A percentile compares a stretch with the other conserved stretches of the same genome.
Conservation (phyloP, 768 basidiomycete genomes). For the Suillus occidentalis region DNA sequence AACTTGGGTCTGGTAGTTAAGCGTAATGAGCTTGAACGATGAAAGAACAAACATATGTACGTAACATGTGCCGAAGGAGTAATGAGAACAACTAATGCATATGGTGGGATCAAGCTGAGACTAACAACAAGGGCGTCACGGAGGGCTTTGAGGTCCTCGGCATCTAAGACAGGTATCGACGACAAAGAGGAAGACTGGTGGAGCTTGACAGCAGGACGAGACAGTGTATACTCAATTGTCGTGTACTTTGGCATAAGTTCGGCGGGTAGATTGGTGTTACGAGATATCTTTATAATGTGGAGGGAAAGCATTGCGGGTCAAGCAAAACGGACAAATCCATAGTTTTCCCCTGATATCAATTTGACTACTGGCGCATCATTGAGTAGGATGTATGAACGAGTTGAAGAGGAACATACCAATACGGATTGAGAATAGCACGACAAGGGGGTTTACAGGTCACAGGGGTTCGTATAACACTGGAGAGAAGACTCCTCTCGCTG, state of each 20-base stretch:
- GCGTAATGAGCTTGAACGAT: not conserved
- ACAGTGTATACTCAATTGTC: slow-evolving; percentile 98
- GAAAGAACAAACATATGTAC: not conserved
- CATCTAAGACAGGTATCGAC: slow-evolving; percentile 96
- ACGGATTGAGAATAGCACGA: slow-evolving; percentile 95
- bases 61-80: slow-evolving; percentile 81
- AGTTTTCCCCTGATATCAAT: slow-evolving; percentile 98
- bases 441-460: slow-evolving; percentile 98
- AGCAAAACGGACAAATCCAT: slow-evolving; percentile 99
- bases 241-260: slow-evolving; percentile 98
- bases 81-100: slow-evolving; percentile 92
- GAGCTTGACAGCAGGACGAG: slow-evolving; percentile 86
- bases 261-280: slow-evolving; percentile 91
- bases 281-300: slow-evolving; percentile 99
- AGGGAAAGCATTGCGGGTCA: slow-evolving; percentile 95
- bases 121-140: slow-evolving; percentile 94
- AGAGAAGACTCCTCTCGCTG: slow-evolving; percentile 89
- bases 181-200: slow-evolving; percentile 96
- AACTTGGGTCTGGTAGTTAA: slow-evolving; percentile 75
- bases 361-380: slow-evolving; percentile 56
- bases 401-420: slow-evolving; percentile 71
- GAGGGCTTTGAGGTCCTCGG: slow-evolving; percentile 93
- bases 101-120: slow-evolving; percentile 89
- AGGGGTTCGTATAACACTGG: slow-evolving; percentile 96
- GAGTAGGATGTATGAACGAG: slow-evolving; percentile 5